A percentile compares a stretch with the other conserved stretches of the same genome.
phyloP scores from a whole-genome alignment of 2,329 filamentous ascomycete species.

The Byssochlamys sp. region DNA sequence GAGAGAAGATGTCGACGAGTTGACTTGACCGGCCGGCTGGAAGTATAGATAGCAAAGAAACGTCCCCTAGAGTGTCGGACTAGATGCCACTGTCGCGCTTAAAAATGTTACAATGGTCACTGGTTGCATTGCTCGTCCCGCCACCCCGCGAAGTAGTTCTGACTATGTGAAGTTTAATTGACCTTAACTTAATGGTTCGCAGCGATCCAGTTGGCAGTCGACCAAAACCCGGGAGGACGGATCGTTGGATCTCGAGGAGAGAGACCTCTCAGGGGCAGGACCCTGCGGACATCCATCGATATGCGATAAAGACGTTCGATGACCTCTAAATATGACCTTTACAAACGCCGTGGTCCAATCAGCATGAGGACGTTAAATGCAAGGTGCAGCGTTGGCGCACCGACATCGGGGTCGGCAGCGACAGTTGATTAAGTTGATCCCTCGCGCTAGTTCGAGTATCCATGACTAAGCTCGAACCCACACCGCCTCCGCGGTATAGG shows the following conservation, averaged over 20 bases:
- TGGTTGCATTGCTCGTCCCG: neutral
- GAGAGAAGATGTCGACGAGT: neutral
- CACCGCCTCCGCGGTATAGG: no score
- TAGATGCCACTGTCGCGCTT: neutral
- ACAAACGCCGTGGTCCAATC: constrained; percentile 13
- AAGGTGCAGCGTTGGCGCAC: constrained; percentile 12
- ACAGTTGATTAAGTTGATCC: no score
- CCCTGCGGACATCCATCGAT: constrained; percentile 4
- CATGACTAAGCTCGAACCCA: no score
- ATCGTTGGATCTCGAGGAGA: neutral
- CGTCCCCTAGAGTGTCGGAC: neutral
- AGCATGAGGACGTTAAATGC: constrained; percentile 7
- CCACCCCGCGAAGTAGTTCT: neutral
- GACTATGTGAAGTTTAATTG: neutral
- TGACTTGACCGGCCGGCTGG: neutral
- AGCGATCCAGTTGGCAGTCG: neutral
- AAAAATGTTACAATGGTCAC: neutral
- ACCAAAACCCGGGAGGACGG: neutral
- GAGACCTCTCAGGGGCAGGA: neutral
- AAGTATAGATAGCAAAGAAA: no score
- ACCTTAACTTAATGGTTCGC: neutral
- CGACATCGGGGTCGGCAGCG: constrained; percentile 18
- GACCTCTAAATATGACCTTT: constrained; percentile 18
- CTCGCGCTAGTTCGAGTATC: neutral
- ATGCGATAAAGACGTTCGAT: constrained; percentile 18